Evolutionary conservation across 202 grass and related monocot species (phyloP).

Genomic region (Schoenoplectus tabernaemontani): DNA sequence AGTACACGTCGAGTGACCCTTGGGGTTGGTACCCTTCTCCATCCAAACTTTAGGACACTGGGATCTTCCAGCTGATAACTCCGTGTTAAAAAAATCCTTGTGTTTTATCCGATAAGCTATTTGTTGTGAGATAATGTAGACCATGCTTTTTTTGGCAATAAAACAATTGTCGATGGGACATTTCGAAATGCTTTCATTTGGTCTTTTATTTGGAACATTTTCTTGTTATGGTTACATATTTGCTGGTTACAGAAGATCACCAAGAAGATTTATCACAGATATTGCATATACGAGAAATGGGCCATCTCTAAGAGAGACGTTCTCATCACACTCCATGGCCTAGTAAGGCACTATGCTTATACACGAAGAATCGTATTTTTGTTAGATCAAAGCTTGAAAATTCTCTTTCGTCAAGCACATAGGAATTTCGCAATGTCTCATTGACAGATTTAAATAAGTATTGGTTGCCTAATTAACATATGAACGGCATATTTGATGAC

Average conservation of each 20-base stretch:
- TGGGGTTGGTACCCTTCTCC: constrained; percentile 92
- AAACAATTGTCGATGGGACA: background rate
- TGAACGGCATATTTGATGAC: no score
- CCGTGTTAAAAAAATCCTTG: background rate
- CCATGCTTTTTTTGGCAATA: background rate
- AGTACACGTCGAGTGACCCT: constrained; percentile 77
- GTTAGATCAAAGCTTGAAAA: background rate
- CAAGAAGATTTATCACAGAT: background rate
- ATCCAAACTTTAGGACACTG: constrained; percentile 39
- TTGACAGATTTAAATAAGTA: background rate
- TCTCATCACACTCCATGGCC: background rate
- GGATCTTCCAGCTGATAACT: background rate
- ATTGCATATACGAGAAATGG: background rate
- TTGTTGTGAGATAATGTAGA: background rate
- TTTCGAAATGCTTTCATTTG: background rate
- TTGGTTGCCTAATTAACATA: background rate
- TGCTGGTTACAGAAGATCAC: background rate
- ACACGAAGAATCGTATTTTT: background rate
- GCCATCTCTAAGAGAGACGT: background rate
- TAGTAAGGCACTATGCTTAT: no score
- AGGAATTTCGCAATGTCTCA: background rate
- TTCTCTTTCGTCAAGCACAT: no score
- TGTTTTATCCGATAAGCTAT: background rate
- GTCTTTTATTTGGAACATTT: no score
- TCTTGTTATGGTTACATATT: no score